Conservation (phyloP, 2,329 filamentous ascomycete genomes). For the Hymenoscyphus fraxineus region DNA sequence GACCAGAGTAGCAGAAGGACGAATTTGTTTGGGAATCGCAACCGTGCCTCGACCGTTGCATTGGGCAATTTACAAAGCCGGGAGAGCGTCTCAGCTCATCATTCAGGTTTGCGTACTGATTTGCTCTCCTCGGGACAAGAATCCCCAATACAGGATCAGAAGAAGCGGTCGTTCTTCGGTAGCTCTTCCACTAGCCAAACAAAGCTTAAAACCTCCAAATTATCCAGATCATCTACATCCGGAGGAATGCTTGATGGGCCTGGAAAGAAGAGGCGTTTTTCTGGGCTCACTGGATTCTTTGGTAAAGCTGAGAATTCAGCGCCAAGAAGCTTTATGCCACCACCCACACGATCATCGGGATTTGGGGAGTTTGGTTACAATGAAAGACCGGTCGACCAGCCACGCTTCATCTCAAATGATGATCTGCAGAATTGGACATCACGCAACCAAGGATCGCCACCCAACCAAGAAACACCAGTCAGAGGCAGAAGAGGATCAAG, state of each 20-base stretch:
- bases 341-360: not conserved
- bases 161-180: conserved; percentile 41
- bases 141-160: conserved; percentile 27
- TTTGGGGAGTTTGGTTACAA: conserved; percentile 15
- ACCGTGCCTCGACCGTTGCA: conserved; percentile 24
- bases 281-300: conserved; percentile 34
- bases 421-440: not conserved
- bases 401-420: not conserved
- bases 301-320: conserved; percentile 17
- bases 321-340: conserved; percentile 8
- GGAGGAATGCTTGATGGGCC: conserved; percentile 18
- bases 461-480: not conserved
- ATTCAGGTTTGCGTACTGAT: conserved; percentile 31
- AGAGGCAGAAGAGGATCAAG: conserved; percentile 5
- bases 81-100: conserved; percentile 33
- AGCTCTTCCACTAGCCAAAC: conserved; percentile 15
- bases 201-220: conserved; percentile 32
- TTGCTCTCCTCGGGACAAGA: conserved; percentile 22
- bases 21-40: conserved; percentile 38
- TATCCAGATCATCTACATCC: conserved; percentile 23
- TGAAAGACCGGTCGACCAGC: conserved; percentile 20
- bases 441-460: not conserved
- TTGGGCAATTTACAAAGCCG: conserved; percentile 30
- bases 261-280: conserved; percentile 45
- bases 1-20: conserved; percentile 40